Evolutionary conservation across 208 protist genomes (phyloP).

Genomic region (Kentomonas sorsogonicus): DNA sequence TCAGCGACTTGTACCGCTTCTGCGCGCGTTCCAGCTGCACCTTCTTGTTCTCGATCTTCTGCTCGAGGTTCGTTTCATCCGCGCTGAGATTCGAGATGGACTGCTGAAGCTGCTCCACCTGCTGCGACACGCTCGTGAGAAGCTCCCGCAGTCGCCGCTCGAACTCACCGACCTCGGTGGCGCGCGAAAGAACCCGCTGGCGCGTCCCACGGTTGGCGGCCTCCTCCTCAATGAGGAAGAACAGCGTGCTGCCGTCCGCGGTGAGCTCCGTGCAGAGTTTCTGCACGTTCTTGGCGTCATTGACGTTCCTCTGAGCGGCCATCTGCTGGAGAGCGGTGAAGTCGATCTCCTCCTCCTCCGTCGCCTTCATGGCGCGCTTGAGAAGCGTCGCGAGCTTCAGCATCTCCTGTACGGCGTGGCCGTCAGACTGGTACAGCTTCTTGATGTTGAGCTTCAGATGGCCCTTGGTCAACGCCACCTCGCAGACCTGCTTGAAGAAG

Average conservation of each 20-base stretch:
- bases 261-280: constrained; percentile 89
- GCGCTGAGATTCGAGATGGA: constrained; percentile 77
- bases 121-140: constrained; percentile 53
- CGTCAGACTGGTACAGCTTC: constrained; percentile 92
- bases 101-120: constrained; percentile 83
- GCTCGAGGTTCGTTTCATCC: constrained; percentile 91
- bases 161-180: constrained; percentile 88
- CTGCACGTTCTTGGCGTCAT: constrained; percentile 83
- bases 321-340: constrained; percentile 76
- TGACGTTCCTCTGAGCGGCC: constrained; percentile 77
- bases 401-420: constrained; percentile 95
- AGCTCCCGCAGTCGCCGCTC: constrained; percentile 84
- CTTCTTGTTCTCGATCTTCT: constrained; percentile 95
- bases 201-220: constrained; percentile 54
- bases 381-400: constrained; percentile 91
- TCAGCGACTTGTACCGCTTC: constrained; percentile 86
- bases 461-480: constrained; percentile 77
- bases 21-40: constrained; percentile 88
- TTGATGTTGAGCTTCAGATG: constrained; percentile 94
- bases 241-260: constrained; percentile 78
- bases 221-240: constrained; percentile 86
- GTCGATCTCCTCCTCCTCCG: constrained; percentile 64
- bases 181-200: constrained; percentile 77
- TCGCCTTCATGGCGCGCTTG: constrained; percentile 81
- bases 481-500: constrained; percentile 92